Percentiles rank a stretch among this genome's conserved stretches.
Evolutionary conservation across 2,329 filamentous ascomycete genomes (phyloP).

Genomic region (Dryadomyces sulphureus): DNA sequence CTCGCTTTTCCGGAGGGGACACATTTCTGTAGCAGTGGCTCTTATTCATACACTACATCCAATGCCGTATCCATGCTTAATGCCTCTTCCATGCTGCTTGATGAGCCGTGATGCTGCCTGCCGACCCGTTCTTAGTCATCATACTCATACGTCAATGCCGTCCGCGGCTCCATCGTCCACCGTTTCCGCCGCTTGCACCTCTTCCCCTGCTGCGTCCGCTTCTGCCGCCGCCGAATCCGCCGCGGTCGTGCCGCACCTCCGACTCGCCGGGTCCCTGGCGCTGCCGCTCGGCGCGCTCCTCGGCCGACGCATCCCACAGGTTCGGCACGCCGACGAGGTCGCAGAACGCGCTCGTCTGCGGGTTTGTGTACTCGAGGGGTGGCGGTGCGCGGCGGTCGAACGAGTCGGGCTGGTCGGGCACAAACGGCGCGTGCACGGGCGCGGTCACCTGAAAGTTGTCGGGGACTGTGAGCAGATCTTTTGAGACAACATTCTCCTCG

Average conservation of each 20-base stretch:
- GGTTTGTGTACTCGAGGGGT: slow-evolving; percentile 72
- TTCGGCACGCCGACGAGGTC: slow-evolving; percentile 63
- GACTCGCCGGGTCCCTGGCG: slow-evolving; percentile 38
- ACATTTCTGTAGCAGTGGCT: slow-evolving; percentile 22
- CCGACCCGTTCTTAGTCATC: too few relatives aligned
- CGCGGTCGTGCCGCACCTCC: slow-evolving; percentile 14
- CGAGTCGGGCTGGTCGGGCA: slow-evolving; percentile 28
- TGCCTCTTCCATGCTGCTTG: background rate
- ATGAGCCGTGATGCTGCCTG: too few relatives aligned
- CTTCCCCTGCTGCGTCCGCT: slow-evolving; percentile 22
- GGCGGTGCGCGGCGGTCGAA: slow-evolving; percentile 28
- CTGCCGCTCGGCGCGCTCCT: slow-evolving; percentile 49
- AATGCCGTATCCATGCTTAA: background rate
- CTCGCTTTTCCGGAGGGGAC: slow-evolving; percentile 31
- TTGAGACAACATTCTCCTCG: slow-evolving; percentile 51
- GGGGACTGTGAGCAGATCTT: slow-evolving; percentile 33
- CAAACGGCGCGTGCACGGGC: slow-evolving; percentile 44
- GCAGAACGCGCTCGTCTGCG: slow-evolving; percentile 75
- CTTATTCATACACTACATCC: too few relatives aligned
- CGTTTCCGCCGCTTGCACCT: slow-evolving; percentile 15
- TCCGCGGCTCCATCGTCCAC: background rate
- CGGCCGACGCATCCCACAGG: slow-evolving; percentile 54
- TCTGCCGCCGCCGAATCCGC: slow-evolving; percentile 22
- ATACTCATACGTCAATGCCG: background rate
- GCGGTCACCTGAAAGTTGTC: slow-evolving; percentile 17